phyloP scores from a whole-genome alignment of 1,139 yeast species.

The Yarrowia galli region DNA sequence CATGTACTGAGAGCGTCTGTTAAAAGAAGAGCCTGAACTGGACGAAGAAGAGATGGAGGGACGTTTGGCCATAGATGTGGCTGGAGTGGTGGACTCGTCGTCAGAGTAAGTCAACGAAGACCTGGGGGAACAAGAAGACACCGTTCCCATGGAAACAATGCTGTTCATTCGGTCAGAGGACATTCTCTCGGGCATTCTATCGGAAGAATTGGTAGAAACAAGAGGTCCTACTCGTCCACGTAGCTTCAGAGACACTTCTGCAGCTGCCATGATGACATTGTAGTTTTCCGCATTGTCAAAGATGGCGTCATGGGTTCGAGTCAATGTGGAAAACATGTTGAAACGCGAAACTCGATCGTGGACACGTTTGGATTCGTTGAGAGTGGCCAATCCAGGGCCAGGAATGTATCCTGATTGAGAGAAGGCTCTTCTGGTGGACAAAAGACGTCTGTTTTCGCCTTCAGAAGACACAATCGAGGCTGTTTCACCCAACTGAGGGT shows the following conservation, averaged over 20 bases:
- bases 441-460: conserved; percentile 3
- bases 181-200: conserved; percentile 1
- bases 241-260: conserved; percentile 17
- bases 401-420: conserved; percentile 35
- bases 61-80: conserved; percentile 9
- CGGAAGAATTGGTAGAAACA: neutral
- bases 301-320: conserved; percentile 35
- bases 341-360: conserved; percentile 9
- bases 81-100: conserved; percentile 18
- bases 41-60: conserved; percentile 26
- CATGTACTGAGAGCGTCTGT: conserved; percentile 26
- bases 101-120: conserved; percentile 21
- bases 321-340: conserved; percentile 13
- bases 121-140: conserved; percentile 17
- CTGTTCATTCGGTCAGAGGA: conserved; percentile 21
- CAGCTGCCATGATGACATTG: conserved; percentile 32
- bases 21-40: conserved; percentile 15
- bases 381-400: conserved; percentile 19
- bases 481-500: conserved; percentile 5
- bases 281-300: conserved; percentile 25
- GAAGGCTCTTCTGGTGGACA: conserved; percentile 25
- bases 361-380: conserved; percentile 19
- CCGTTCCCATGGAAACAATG: conserved; percentile 13
- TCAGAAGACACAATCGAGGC: conserved; percentile 10
- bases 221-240: conserved; percentile 16